Conservation (phyloP, 106 monocot species). For the Dactylorhiza incarnata region DNA sequence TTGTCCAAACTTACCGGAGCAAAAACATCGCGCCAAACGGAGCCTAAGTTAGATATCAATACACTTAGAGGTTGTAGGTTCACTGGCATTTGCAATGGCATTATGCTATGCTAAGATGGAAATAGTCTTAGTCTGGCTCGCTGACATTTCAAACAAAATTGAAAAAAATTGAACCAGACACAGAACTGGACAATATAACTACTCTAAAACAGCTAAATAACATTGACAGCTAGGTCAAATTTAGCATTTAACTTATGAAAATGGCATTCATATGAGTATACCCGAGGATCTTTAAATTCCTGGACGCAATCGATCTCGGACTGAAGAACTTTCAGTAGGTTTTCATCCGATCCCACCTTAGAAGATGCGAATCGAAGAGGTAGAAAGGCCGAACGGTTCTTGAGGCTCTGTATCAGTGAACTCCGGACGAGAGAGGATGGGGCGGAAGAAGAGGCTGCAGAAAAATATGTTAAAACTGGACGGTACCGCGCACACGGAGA, state of each 20-base stretch:
- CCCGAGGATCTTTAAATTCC: slow-evolving; percentile 13
- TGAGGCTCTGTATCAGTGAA: neutral
- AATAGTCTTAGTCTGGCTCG: too few relatives aligned
- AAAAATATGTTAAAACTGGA: slow-evolving; percentile 2
- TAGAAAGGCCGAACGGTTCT: neutral
- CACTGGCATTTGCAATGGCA: too few relatives aligned
- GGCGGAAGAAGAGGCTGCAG: slow-evolving; percentile 5
- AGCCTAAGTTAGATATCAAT: too few relatives aligned
- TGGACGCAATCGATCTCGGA: slow-evolving; percentile 32
- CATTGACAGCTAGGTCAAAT: too few relatives aligned
- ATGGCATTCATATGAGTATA: neutral
- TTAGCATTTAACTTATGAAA: neutral
- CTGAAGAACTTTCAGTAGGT: slow-evolving; percentile 31
- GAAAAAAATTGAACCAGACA: too few relatives aligned
- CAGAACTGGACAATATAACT: too few relatives aligned
- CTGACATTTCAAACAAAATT: too few relatives aligned
- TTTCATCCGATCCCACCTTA: slow-evolving; percentile 28
- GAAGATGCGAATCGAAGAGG: slow-evolving; percentile 21
- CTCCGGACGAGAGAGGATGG: slow-evolving; percentile 9
- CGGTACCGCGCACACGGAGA: neutral
- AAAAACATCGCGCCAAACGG: too few relatives aligned
- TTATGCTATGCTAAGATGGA: too few relatives aligned
- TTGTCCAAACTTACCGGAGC: too few relatives aligned
- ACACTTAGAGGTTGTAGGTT: too few relatives aligned
- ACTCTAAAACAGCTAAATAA: too few relatives aligned